These are phyloP conservation scores for Arctium minus DNA, from an alignment of 129 eudicot species.

Conservation along the genomic window DNA sequence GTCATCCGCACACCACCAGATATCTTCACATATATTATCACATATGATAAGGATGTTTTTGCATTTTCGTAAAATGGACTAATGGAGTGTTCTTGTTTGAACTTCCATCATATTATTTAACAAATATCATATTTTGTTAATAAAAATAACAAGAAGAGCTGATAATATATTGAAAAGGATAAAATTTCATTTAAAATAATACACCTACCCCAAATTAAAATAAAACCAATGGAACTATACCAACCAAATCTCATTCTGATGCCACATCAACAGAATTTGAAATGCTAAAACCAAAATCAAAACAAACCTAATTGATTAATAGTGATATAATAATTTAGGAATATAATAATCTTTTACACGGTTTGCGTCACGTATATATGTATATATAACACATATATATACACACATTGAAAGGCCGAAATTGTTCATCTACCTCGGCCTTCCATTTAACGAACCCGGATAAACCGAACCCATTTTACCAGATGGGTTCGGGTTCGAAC, in stretches of 20 bases:
- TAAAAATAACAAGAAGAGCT: neutral
- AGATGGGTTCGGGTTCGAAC: conserved; percentile 26
- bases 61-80: no score
- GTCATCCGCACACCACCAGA: no score
- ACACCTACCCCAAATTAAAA: conserved; percentile 7
- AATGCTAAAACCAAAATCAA: neutral
- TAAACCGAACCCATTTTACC: conserved; percentile 48
- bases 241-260: conserved; percentile 4
- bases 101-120: no score
- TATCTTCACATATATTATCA: no score
- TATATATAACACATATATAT: neutral
- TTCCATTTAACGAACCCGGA: conserved; percentile 41
- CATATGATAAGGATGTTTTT: no score
- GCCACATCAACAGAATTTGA: neutral
- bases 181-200: neutral
- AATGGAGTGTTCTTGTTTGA: no score
- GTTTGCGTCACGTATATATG: neutral
- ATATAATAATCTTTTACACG: neutral
- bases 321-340: conserved; percentile 16
- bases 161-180: neutral
- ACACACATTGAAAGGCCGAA: neutral
- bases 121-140: neutral
- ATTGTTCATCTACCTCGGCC: conserved; percentile 21
- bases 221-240: neutral
- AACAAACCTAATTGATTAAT: conserved; percentile 1